phyloP scores from a whole-genome alignment of 352 stramenopile genomes.

The Phytophthora tubulina region DNA sequence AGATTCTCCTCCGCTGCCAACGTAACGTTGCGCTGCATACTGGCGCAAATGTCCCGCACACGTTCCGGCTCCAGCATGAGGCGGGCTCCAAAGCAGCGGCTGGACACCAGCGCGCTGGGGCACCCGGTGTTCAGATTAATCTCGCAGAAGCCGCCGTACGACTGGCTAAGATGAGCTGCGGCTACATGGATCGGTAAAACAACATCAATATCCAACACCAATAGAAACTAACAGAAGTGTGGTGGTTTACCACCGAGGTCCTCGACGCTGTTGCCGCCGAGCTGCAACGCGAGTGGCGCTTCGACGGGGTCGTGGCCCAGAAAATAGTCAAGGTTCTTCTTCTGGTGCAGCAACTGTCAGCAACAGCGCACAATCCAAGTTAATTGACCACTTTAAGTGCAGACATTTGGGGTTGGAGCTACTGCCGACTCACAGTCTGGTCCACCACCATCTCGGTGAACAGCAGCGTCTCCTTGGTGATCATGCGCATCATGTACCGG shows the following conservation, averaged over 20 bases:
- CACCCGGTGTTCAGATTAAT: conserved; percentile 99
- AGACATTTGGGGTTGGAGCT: neutral
- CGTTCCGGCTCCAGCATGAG: conserved; percentile 97
- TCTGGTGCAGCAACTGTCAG: conserved; percentile 79
- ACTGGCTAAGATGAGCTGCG: conserved; percentile 72
- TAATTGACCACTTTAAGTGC: neutral
- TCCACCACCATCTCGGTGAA: conserved; percentile 99
- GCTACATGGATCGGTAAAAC: conserved; percentile 46
- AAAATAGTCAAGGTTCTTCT: conserved; percentile 91
- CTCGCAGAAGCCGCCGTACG: conserved; percentile 92
- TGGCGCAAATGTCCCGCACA: conserved; percentile 93
- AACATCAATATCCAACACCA: neutral
- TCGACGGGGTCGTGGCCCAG: conserved; percentile 87
- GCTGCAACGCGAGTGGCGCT: conserved; percentile 93
- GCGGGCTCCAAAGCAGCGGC: conserved; percentile 95
- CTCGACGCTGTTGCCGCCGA: conserved; percentile 93
- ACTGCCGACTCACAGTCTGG: conserved; percentile 85
- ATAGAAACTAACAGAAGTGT: neutral
- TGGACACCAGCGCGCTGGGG: conserved; percentile 86
- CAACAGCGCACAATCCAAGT: neutral
- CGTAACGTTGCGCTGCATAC: conserved; percentile 72
- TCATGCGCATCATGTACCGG: conserved; percentile 94
- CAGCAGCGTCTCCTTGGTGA: conserved; percentile 94
- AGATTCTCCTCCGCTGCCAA: conserved; percentile 38
- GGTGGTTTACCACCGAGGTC: conserved; percentile 66